Evolutionary conservation across 2,329 filamentous ascomycete species (phyloP).

Genomic region (Aspergillus floridensis): DNA sequence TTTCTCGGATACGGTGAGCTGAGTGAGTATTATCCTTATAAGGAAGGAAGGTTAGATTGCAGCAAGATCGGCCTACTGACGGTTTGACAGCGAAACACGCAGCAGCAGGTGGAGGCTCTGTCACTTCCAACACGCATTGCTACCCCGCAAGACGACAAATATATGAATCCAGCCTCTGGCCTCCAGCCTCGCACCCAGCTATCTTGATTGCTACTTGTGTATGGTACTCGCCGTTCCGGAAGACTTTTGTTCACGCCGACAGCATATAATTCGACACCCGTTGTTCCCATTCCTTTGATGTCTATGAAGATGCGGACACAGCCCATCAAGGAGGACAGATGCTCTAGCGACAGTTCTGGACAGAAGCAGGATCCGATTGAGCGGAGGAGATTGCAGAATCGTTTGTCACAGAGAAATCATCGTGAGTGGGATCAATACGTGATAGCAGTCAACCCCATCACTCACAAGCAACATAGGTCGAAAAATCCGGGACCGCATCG

Average conservation of each 20-base stretch:
- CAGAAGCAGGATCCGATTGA: conserved; percentile 32
- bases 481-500: conserved; percentile 35
- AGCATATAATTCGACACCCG: background rate
- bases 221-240: background rate
- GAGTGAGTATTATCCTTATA: background rate
- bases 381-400: conserved; percentile 31
- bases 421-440: conserved; percentile 18
- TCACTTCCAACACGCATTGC: background rate
- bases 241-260: background rate
- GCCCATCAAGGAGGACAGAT: background rate
- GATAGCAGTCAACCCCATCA: background rate
- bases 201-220: background rate
- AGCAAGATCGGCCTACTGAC: background rate
- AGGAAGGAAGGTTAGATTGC: background rate
- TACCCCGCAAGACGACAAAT: background rate
- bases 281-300: background rate
- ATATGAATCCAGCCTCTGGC: background rate
- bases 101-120: background rate
- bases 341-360: background rate
- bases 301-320: conserved; percentile 1
- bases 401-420: conserved; percentile 35
- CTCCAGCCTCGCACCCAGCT: background rate
- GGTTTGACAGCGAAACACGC: background rate
- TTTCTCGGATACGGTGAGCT: background rate
- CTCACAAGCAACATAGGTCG: conserved; percentile 21